Percentiles rank a stretch among this genome's conserved stretches.
Conservation (phyloP, 208 protist species). For the Vickermania spadyakhi region DNA sequence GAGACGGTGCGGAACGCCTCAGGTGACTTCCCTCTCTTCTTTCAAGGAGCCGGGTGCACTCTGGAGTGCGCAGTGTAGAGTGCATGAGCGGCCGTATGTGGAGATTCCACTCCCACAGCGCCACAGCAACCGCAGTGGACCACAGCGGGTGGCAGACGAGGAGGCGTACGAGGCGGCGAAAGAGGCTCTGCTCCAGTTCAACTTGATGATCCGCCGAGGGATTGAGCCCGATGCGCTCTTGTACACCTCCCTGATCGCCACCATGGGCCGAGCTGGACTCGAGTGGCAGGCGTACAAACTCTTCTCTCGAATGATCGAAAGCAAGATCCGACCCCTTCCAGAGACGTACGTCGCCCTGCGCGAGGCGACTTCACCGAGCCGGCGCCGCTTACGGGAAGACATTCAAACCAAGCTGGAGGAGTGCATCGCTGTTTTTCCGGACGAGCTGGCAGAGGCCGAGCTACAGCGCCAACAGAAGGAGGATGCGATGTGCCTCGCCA, state of each 20-base stretch:
- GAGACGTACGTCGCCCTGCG: slow-evolving; percentile 87
- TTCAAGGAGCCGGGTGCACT: background rate
- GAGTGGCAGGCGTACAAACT: slow-evolving; percentile 93
- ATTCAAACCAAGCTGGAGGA: slow-evolving; percentile 84
- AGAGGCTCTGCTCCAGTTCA: slow-evolving; percentile 86
- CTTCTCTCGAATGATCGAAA: slow-evolving; percentile 89
- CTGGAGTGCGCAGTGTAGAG: background rate
- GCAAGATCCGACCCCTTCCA: slow-evolving; percentile 69
- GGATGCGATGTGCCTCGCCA: slow-evolving; percentile 56
- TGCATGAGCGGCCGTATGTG: slow-evolving; percentile 1
- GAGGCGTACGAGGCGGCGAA: slow-evolving; percentile 64
- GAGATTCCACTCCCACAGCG: slow-evolving; percentile 3
- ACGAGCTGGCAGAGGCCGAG: slow-evolving; percentile 62
- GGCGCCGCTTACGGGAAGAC: slow-evolving; percentile 49
- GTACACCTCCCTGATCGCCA: slow-evolving; percentile 89
- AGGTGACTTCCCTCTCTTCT: too few species aligned
- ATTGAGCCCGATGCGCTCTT: slow-evolving; percentile 87
- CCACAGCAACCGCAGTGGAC: slow-evolving; percentile 57
- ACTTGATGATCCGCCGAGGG: slow-evolving; percentile 87
- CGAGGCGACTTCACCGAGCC: slow-evolving; percentile 57
- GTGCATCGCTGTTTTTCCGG: slow-evolving; percentile 54
- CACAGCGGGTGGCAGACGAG: slow-evolving; percentile 28
- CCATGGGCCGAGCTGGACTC: slow-evolving; percentile 74
- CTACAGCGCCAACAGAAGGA: slow-evolving; percentile 45
- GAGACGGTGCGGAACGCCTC: too few species aligned